phyloP scores from a whole-genome alignment of 2,329 filamentous ascomycete species.

The Gaeumannomyces tritici region DNA sequence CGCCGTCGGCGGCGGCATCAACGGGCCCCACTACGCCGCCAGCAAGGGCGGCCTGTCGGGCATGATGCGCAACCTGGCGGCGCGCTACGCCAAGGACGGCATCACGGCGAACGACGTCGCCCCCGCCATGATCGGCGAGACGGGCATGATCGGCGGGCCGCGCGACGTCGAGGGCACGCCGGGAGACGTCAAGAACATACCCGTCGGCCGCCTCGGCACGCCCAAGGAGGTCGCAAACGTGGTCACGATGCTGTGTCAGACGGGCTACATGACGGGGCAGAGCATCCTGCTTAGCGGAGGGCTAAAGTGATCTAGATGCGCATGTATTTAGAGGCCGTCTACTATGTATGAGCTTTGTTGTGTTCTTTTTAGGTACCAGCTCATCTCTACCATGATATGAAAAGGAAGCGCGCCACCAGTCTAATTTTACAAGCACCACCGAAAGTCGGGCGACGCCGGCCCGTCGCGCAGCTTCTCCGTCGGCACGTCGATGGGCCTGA shows the following conservation, averaged over 20 bases:
- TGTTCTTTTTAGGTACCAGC: too few species aligned
- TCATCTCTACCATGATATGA: too few species aligned
- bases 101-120: slow-evolving; percentile 62
- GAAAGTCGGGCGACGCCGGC: slow-evolving; percentile 40
- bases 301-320: slow-evolving; percentile 27
- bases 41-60: slow-evolving; percentile 53
- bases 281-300: slow-evolving; percentile 43
- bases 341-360: too few species aligned
- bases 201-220: slow-evolving; percentile 45
- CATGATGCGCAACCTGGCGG: slow-evolving; percentile 56
- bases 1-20: slow-evolving; percentile 52
- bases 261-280: slow-evolving; percentile 51
- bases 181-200: slow-evolving; percentile 50
- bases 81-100: slow-evolving; percentile 46
- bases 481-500: slow-evolving; percentile 46
- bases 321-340: too few species aligned
- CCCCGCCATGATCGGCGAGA: slow-evolving; percentile 58
- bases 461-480: slow-evolving; percentile 47
- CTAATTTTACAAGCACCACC: slow-evolving; percentile 36
- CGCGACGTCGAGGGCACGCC: slow-evolving; percentile 39
- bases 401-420: neutral
- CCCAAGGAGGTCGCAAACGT: slow-evolving; percentile 51
- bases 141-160: slow-evolving; percentile 51
- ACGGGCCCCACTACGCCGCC: slow-evolving; percentile 51
- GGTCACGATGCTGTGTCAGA: slow-evolving; percentile 49